Base-by-base conservation (phyloP, 2,329 filamentous ascomycete species). In the Diaporthe nobilis region DNA sequence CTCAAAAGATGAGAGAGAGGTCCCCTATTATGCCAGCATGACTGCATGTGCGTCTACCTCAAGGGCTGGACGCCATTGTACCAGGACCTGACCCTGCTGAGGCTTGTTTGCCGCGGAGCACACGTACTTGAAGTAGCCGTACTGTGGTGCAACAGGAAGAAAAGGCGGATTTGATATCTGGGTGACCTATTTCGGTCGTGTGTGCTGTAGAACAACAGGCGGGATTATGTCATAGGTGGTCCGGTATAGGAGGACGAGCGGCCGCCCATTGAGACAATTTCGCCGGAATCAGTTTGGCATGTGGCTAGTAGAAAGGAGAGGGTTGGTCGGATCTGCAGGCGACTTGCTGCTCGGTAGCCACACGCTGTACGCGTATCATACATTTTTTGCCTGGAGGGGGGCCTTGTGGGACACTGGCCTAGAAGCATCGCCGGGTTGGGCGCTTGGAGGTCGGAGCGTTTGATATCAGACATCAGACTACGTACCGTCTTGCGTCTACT, bases 211-310 rank as follows among this genome's bases (percentile, higher is more conserved):
- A 5, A 37, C 44, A 10, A 20, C 49, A 55, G 65, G 49, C 49
- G 63, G 63, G 47, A 68, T 68, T 68, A 68, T 68, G 63, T 68
- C 63, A 68, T 68, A 25, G 63, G 44, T 39, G 31, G 44, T 68
- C 47, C 63, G 63, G 47, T 68, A 37, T 55, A 51, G 65, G 65
- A 70, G 65, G 47, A 55, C n/a, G 49, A 8, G 65, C 65, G 65
- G 65, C 65, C 65, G 65, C 65, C 49, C 65, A 70, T 55, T 70
- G 65, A 55, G 65, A 70, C 49, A 55, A 55, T 55, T 53, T 55
- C 49, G 65, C 65, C 65, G 65, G 65, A 70, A 70, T 17, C 2
- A 55, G 65, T 55, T 31, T 70, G 65, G 49, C 65, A 68, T 25
- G 44, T 51, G 44, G 63, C 44, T 51, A 68, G 44, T 5, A 68